Evolutionary conservation across 106 monocot genomes (phyloP), one percentile per base, ranked within the genome.

Genomic region (Phalaenopsis aphrodite): DNA sequence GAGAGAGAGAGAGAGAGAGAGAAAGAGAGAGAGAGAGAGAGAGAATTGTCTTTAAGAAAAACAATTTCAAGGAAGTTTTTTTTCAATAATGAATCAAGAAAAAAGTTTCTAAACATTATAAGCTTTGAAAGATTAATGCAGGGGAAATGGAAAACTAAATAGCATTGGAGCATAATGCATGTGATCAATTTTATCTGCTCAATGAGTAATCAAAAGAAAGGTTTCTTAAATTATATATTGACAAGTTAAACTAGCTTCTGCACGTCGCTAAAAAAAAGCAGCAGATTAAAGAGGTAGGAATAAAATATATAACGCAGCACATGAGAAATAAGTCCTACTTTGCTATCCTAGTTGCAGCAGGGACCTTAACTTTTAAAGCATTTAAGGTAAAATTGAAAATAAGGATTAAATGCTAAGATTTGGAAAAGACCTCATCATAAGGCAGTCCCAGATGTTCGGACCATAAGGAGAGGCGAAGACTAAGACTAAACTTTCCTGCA

Each of bases 401-500:
- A 73, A 42, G 24, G 74, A 74, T 43, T 17, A 74, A 74, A 74
- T 45, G 41, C 18, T 45, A 45, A 45, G 42, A 10, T 74, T 19
- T 7, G n/a, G 42, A 38, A 18, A n/a, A 48, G 73, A 99, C 99
- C 99, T 99, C 99, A 79, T 87, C 93, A 80, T 77, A 30, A 80
- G 10, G 88, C 83, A 99, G 91, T 61, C 99, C 99, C 56, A 99
- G 90, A 81, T 99, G 99, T 42, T 99, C 99, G 14, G 86, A 82
- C 99, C 95, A 99, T 18, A 99, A 78, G 57, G 95, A 99, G 43
- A 99, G 87, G 5, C 99, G 95, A 55, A 99, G 89, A 75, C 94
- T 99, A 69, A 93, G 87, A 77, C 95, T 83, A 87, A 93, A 99
- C 55, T 91, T 93, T 78, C 99, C 99, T 83, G 99, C 99, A 84